Evolutionary conservation across 129 eudicot genomes (phyloP).

Genomic region (Arctium minus): DNA sequence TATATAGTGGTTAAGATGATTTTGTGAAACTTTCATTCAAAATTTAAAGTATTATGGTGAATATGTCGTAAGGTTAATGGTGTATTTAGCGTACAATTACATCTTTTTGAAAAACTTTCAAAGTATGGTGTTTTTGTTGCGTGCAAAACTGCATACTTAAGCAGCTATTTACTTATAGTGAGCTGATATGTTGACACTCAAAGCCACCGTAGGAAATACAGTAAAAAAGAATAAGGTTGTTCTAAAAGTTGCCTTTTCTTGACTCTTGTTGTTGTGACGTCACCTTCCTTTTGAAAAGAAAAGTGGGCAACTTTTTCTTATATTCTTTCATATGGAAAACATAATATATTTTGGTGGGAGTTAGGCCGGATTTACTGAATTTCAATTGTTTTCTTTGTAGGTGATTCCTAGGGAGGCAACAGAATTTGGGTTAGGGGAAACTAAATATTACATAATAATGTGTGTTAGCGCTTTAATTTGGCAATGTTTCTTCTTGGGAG

Average conservation of each 20-base stretch:
- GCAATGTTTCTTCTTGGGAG: slow-evolving; percentile 57
- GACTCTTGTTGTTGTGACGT: not conserved
- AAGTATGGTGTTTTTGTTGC: not conserved
- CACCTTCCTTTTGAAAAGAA: not conserved
- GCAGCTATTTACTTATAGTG: not conserved
- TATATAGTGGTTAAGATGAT: not conserved
- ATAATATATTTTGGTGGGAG: not conserved
- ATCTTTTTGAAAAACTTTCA: not conserved
- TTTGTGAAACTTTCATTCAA: not conserved
- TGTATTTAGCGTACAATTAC: not conserved
- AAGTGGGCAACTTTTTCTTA: not conserved
- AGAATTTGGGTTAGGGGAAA: slow-evolving; percentile 30
- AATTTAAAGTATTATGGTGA: no score
- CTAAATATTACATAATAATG: slow-evolving; percentile 32
- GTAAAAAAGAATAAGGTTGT: not conserved
- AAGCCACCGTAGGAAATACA: not conserved
- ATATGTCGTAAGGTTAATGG: not conserved
- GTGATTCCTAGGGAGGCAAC: slow-evolving; percentile 46
- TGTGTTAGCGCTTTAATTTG: slow-evolving; percentile 37
- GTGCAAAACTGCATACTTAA: not conserved
- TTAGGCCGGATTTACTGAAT: not conserved
- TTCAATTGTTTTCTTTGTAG: slow-evolving; percentile 6
- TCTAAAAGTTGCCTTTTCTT: not conserved
- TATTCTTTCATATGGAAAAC: not conserved
- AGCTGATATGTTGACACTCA: not conserved